A percentile compares a stretch with the other conserved stretches of the same genome.
phyloP scores from a whole-genome alignment of 306 rosid genomes.

The Ormosia emarginata region DNA sequence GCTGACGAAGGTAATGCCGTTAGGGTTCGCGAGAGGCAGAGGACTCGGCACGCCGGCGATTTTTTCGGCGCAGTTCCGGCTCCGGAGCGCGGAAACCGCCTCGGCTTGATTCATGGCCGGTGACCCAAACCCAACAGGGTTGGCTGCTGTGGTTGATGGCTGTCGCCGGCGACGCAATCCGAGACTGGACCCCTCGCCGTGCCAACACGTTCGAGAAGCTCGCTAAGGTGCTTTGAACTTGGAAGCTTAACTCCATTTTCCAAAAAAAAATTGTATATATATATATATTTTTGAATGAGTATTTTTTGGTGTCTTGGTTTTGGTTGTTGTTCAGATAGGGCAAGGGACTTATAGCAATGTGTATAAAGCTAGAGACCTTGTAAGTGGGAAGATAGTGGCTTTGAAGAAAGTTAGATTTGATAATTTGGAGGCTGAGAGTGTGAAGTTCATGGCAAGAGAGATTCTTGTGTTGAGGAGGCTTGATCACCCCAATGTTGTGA shows the following conservation, averaged over 20 bases:
- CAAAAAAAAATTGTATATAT: neutral
- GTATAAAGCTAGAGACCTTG: constrained; percentile 79
- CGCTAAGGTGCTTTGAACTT: constrained; percentile 49
- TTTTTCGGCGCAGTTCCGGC: neutral
- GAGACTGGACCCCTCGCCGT: constrained; percentile 85
- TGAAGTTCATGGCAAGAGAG: constrained; percentile 93
- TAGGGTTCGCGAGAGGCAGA: constrained; percentile 27
- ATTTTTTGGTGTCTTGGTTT: neutral
- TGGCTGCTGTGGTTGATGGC: constrained; percentile 86
- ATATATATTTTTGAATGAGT: neutral
- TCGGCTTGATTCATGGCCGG: constrained; percentile 21
- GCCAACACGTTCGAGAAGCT: constrained; percentile 89
- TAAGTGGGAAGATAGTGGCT: constrained; percentile 78
- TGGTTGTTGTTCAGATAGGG: constrained; percentile 58
- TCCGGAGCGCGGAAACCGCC: constrained; percentile 46
- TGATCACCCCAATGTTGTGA: constrained; percentile 89
- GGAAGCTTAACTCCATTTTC: neutral
- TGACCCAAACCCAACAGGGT: constrained; percentile 48
- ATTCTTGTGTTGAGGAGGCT: constrained; percentile 71
- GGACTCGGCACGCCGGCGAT: constrained; percentile 28
- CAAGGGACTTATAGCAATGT: constrained; percentile 97
- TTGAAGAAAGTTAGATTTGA: constrained; percentile 91
- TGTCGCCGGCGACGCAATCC: constrained; percentile 80
- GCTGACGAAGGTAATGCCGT: constrained; percentile 9
- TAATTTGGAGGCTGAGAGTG: constrained; percentile 81